Conservation (phyloP, 163 green algal genomes). For the Trebouxia gelatinosa region DNA sequence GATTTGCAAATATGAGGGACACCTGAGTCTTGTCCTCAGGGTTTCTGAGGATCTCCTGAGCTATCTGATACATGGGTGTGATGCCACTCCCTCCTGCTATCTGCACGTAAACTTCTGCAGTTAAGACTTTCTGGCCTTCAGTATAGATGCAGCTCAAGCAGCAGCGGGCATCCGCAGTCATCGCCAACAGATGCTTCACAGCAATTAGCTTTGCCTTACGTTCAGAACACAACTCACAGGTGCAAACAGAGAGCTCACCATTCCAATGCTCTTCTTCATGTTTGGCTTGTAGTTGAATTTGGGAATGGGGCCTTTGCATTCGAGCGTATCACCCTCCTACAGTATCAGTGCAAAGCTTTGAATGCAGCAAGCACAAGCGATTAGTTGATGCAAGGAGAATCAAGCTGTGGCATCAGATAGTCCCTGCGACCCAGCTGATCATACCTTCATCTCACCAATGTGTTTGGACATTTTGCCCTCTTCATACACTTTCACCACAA, state of each 20-base stretch:
- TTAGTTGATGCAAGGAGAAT: neutral
- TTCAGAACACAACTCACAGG: too few relatives aligned
- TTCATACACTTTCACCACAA: constrained; percentile 48
- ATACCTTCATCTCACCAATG: constrained; percentile 50
- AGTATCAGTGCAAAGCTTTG: too few relatives aligned
- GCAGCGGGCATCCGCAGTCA: too few relatives aligned
- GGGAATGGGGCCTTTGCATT: constrained; percentile 61
- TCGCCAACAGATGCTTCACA: too few relatives aligned
- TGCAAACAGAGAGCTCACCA: too few relatives aligned
- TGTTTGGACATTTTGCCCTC: constrained; percentile 59
- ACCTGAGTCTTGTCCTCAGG: constrained; percentile 75
- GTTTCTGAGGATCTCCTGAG: constrained; percentile 65
- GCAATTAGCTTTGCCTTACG: too few relatives aligned
- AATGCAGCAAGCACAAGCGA: too few relatives aligned
- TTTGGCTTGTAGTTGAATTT: constrained; percentile 66
- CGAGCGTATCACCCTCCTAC: constrained; percentile 44
- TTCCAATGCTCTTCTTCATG: constrained; percentile 65
- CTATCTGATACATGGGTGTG: constrained; percentile 67
- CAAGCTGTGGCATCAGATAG: neutral
- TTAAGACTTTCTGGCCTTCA: too few relatives aligned
- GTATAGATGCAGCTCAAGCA: too few relatives aligned
- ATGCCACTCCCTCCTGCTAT: constrained; percentile 67
- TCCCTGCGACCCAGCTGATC: too few relatives aligned
- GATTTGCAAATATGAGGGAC: constrained; percentile 86
- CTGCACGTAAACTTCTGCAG: too few relatives aligned